phyloP scores from a whole-genome alignment of 768 basidiomycete genomes.

The Naganishia friedmannii region DNA sequence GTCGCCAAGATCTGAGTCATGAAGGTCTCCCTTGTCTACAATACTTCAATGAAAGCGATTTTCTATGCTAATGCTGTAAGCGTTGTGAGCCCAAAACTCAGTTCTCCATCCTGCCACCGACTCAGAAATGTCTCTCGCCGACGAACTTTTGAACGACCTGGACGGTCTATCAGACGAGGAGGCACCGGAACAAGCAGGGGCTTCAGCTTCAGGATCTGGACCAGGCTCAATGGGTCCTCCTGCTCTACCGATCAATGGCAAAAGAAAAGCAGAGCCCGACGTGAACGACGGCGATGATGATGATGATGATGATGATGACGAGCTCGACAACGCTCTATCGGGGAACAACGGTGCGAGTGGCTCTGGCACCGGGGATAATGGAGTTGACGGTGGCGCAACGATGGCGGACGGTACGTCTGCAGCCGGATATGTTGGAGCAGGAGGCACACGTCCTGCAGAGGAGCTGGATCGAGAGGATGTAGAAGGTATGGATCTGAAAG shows the following conservation, averaged over 20 bases:
- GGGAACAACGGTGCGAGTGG: neutral
- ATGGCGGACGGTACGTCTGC: slow-evolving; percentile 58
- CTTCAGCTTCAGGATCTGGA: slow-evolving; percentile 24
- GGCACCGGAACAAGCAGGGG: slow-evolving; percentile 27
- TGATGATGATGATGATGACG: slow-evolving; percentile 56
- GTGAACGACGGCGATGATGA: slow-evolving; percentile 57
- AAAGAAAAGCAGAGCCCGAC: slow-evolving; percentile 38
- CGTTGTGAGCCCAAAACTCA: neutral
- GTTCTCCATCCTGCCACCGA: too few relatives aligned
- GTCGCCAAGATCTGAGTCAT: neutral
- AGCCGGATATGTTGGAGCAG: slow-evolving; percentile 54
- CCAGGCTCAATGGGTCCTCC: slow-evolving; percentile 45
- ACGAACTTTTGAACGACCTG: slow-evolving; percentile 88
- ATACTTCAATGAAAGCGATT: neutral
- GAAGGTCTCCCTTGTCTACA: slow-evolving; percentile 4
- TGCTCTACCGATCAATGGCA: slow-evolving; percentile 35
- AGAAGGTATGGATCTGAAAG: slow-evolving; percentile 84
- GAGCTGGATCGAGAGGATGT: slow-evolving; percentile 93
- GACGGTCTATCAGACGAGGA: slow-evolving; percentile 72
- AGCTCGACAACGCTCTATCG: slow-evolving; percentile 57
- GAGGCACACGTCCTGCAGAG: slow-evolving; percentile 88
- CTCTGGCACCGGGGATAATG: slow-evolving; percentile 54
- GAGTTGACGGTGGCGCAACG: slow-evolving; percentile 56
- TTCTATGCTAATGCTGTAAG: too few relatives aligned
- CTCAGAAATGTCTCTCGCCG: slow-evolving; percentile 64